A percentile compares a stretch with the other conserved stretches of the same genome.
Evolutionary conservation across 306 rosid species (phyloP).

Genomic region (Styphnolobium japonicum): DNA sequence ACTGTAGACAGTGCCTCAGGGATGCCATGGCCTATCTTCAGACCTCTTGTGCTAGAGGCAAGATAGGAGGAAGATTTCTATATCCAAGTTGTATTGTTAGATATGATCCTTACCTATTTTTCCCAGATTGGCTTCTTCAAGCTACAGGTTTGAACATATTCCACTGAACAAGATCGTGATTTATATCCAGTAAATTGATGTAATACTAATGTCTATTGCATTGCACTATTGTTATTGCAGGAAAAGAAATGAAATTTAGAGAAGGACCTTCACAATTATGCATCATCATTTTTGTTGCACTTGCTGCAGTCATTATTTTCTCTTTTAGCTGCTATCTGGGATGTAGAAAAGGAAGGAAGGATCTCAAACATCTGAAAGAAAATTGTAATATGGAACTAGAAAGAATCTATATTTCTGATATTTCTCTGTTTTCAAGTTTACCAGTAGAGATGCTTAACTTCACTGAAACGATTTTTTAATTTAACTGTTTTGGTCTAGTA

Average conservation of each 20-base stretch:
- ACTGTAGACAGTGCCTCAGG: slow-evolving; percentile 3
- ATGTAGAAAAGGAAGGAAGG: slow-evolving; percentile 1
- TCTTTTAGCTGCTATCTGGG: background rate
- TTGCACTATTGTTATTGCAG: background rate
- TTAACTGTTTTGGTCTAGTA: background rate
- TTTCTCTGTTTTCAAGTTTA: background rate
- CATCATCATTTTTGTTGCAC: background rate
- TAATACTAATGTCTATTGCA: slow-evolving; percentile 8
- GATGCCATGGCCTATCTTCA: slow-evolving; percentile 22
- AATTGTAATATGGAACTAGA: slow-evolving; percentile 13
- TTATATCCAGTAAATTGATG: background rate
- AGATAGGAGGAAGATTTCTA: slow-evolving; percentile 24
- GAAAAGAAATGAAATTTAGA: background rate
- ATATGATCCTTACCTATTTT: slow-evolving; percentile 20
- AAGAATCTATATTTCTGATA: background rate
- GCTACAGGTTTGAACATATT: slow-evolving; percentile 20
- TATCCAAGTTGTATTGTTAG: slow-evolving; percentile 33
- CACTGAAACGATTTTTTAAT: background rate
- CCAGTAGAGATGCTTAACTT: background rate
- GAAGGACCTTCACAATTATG: background rate
- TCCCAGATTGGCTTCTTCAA: background rate
- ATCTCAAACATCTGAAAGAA: background rate
- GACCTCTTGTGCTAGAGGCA: slow-evolving; percentile 25
- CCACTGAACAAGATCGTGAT: background rate
- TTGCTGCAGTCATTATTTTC: background rate